Evolutionary conservation across 2,329 filamentous ascomycete species (phyloP).

Genomic region (Dactylellina parvicollis): DNA sequence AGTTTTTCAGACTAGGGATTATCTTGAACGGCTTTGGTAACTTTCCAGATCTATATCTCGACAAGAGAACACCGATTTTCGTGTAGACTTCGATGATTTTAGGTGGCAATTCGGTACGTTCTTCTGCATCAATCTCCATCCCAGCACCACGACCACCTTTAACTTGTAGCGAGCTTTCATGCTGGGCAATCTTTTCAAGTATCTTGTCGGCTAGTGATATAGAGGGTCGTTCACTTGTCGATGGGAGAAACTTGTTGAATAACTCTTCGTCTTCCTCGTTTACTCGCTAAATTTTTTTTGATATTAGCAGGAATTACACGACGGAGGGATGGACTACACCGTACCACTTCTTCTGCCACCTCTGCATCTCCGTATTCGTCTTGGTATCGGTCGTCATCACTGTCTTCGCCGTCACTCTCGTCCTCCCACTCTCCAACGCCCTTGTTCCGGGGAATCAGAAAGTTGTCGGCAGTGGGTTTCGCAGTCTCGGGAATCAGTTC

Average conservation of each 20-base stretch:
- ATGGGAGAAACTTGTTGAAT: constrained; percentile 90
- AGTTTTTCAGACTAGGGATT: constrained; percentile 87
- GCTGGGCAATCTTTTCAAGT: constrained; percentile 89
- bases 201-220: constrained; percentile 94
- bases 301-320: background rate
- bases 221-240: constrained; percentile 73
- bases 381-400: constrained; percentile 55
- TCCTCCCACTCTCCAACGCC: constrained; percentile 54
- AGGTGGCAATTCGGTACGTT: constrained; percentile 84
- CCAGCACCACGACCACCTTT: constrained; percentile 59
- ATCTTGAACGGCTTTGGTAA: constrained; percentile 98
- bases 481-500: constrained; percentile 47
- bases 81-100: constrained; percentile 95
- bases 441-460: constrained; percentile 43
- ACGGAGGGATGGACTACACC: background rate
- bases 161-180: constrained; percentile 75
- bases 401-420: constrained; percentile 54
- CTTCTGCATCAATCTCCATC: constrained; percentile 66
- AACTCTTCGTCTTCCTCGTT: constrained; percentile 88
- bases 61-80: constrained; percentile 87
- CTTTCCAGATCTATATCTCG: constrained; percentile 94
- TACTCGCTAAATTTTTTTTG: constrained; percentile 73
- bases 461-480: constrained; percentile 55
- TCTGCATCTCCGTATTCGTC: constrained; percentile 48
- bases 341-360: constrained; percentile 38